Evolutionary conservation across 2,329 filamentous ascomycete genomes (phyloP), one percentile per base, ranked within the genome.

Genomic region (Fonsecaea pedrosoi): DNA sequence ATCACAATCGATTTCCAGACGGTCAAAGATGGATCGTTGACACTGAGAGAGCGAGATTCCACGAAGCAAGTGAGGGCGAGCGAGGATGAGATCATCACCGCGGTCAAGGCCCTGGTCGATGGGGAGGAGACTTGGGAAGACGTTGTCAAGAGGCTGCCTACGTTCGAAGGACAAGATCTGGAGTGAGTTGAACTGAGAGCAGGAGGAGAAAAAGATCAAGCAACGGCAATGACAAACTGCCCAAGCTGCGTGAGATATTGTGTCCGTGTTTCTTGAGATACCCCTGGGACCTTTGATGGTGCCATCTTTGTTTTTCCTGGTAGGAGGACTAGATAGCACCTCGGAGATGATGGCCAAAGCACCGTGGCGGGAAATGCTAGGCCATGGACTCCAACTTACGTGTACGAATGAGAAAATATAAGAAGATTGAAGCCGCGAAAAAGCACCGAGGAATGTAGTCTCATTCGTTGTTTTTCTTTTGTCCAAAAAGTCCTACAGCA

Each of bases 1-100:
- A 89, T 98, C 79, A 98, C 94, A 0, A 87, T 98, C 67, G 94
- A 98, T 79, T 98, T 97, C 86, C 92, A 98, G 84, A 96, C 92
- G 56, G 83, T 97, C 72, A 89, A 96, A 80, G 93, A 97, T 78
- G 87, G 87, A 77, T 91, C 90, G 7, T 87, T 96, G 76, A 98
- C 94, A 0, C 86, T 98, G 71, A 86, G 94, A 76, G 94, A 98
- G 78, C 89, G 93, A 70, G 95, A 98, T 81, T 90, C 90, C 50
- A 97, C 92, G 62, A 91, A 89, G 78, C 94, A 98, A 82, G 93
- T 98, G 65, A 90, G 95, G 68, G 92, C 91, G 10, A 89, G 88
- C 69, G 87, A 95, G 77, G 90, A 91, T 48, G 90, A 90, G 77
- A 92, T 98, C 66, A 81, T 95, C 67, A 85, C 87, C 64, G 92